phyloP scores from a whole-genome alignment of 169 alveolate genomes.

The Plasmodium ovale region DNA sequence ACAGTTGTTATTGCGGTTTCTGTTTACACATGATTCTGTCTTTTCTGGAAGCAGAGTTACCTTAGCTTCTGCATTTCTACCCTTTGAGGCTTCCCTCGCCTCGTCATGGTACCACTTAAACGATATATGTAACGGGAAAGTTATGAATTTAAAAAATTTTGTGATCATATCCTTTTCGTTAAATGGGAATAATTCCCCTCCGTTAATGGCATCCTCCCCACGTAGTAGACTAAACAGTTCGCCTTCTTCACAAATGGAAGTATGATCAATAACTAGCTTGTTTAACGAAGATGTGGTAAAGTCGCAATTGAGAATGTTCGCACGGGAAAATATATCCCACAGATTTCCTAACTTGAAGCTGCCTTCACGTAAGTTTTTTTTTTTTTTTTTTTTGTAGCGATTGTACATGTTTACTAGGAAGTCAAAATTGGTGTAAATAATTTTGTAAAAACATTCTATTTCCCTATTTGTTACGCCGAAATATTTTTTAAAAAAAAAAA shows the following conservation, averaged over 20 bases:
- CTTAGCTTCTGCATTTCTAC: too few relatives aligned
- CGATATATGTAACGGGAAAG: too few relatives aligned
- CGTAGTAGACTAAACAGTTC: not conserved
- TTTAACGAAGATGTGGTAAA: slow-evolving; percentile 20
- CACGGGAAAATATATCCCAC: slow-evolving; percentile 48
- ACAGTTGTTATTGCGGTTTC: too few relatives aligned
- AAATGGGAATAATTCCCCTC: not conserved
- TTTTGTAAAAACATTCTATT: slow-evolving; percentile 25
- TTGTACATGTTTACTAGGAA: slow-evolving; percentile 23
- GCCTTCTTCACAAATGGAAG: not conserved
- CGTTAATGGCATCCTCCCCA: not conserved
- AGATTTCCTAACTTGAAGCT: slow-evolving; percentile 17
- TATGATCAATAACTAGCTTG: slow-evolving; percentile 16
- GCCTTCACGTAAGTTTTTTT: not conserved
- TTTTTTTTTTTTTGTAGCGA: not conserved
- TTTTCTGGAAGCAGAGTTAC: too few relatives aligned
- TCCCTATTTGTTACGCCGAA: slow-evolving; percentile 10
- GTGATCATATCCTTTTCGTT: slow-evolving; percentile 28
- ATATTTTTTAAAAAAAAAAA: slow-evolving; percentile 18
- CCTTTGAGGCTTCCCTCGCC: too few relatives aligned
- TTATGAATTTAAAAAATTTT: slow-evolving; percentile 21
- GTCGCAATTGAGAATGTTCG: slow-evolving; percentile 10
- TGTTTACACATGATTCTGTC: too few relatives aligned
- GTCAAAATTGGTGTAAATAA: slow-evolving; percentile 25
- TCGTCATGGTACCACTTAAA: too few relatives aligned